These are phyloP conservation scores for Exsudoporus frostii DNA, from an alignment of 768 basidiomycete species.

Conservation along the genomic window DNA sequence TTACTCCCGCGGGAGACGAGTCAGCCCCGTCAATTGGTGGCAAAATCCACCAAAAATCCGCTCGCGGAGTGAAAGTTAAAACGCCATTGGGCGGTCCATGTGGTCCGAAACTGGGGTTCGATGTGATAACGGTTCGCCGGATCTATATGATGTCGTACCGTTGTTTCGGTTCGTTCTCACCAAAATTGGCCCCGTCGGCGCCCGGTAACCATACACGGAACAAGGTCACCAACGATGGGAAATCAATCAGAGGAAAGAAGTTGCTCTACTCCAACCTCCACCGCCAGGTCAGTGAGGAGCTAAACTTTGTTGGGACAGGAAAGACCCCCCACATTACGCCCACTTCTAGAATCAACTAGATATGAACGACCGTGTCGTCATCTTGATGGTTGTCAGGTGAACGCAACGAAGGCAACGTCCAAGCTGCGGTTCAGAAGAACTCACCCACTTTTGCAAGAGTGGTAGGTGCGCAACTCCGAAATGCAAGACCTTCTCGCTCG, in stretches of 20 bases:
- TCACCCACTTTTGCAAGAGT: too few species aligned
- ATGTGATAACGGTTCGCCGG: conserved; percentile 13
- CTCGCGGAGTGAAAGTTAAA: not conserved
- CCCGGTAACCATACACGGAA: conserved; percentile 11
- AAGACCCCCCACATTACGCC: not conserved
- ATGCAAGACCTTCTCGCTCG: not conserved
- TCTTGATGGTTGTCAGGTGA: conserved; percentile 24
- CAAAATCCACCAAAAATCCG: conserved; percentile 14
- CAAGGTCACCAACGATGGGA: conserved; percentile 14
- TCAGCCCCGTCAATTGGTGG: not conserved
- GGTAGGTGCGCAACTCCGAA: not conserved
- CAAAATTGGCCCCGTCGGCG: not conserved
- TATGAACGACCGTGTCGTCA: conserved; percentile 1
- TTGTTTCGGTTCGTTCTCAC: conserved; percentile 22
- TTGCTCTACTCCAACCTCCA: not conserved
- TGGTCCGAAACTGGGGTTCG: conserved; percentile 1
- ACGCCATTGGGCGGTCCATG: conserved; percentile 6
- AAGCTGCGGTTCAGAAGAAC: conserved; percentile 10
- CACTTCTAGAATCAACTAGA: not conserved
- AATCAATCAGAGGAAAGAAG: conserved; percentile 8
- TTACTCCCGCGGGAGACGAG: conserved; percentile 9
- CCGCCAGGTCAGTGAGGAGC: not conserved
- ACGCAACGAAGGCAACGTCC: conserved; percentile 1
- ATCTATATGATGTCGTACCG: conserved; percentile 22
- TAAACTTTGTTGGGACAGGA: not conserved